Base-by-base conservation (phyloP, 2,329 filamentous ascomycete species). In the Sporothrix luriei region DNA sequence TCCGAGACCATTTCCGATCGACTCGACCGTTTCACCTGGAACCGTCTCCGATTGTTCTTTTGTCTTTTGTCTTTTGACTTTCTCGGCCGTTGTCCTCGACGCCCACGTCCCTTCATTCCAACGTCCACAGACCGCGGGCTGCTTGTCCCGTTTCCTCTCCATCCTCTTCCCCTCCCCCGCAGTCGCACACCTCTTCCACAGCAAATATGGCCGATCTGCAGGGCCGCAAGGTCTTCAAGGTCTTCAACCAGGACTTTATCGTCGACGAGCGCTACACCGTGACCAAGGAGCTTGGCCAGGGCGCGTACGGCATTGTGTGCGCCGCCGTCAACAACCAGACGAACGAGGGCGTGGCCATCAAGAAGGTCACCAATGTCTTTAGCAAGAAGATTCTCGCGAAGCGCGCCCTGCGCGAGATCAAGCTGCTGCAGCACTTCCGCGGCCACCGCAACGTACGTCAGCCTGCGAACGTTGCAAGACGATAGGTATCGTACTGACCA, bases 331-430 rank as follows among this genome's bases (percentile, higher is more conserved):
- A 98, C 85, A 90, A 89, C 78, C 89, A 93, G 80, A 96, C 91
- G 43, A 90, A 89, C 77, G 95, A 99, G 79, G 94, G 94, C 52
- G 94, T 99, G 73, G 95, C 95, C 76, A 95, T 99, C 85, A 99
- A 99, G 83, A 99, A 99, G 83, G 93, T 99, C 79, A 99, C 95
- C 84, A 99, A 99, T 91, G 94, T 99, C 76, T 99, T 99, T 82
- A 97, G 93, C 87, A 99, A 99, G 84, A 98, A 98, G 88, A 99
- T 99, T 76, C 87, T 99, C 75, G 95, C 95, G 76, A 99, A 99
- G 89, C 92, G 95, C 78, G 95, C 95, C 65, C 82, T 99, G 84
- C 90, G 95, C 80, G 95, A 99, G 84, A 98, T 99, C 83, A 99
- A 98, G 87, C 87, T 99, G 75, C 86, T 99, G 74, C 94, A 98